Evolutionary conservation across 306 rosid species (phyloP).

Genomic region (Rubus idaeus): DNA sequence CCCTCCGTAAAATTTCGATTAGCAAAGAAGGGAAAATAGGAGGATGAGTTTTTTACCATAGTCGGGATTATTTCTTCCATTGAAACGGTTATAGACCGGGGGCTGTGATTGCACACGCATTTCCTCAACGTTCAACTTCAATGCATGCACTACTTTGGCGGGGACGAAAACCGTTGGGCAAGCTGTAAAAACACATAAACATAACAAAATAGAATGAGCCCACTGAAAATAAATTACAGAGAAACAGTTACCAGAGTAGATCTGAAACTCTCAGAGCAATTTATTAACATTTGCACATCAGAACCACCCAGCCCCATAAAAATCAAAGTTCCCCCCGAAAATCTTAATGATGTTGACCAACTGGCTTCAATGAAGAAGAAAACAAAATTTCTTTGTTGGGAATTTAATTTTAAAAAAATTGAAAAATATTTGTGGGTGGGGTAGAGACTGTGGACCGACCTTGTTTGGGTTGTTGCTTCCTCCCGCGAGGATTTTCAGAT

Average conservation of each 20-base stretch:
- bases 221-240: background rate
- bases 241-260: conserved; percentile 22
- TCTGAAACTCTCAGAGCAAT: background rate
- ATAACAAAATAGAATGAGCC: background rate
- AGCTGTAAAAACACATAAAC: conserved; percentile 25
- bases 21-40: background rate
- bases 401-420: background rate
- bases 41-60: conserved; percentile 34
- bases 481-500: conserved; percentile 25
- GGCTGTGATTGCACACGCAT: conserved; percentile 30
- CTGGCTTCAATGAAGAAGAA: background rate
- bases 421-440: background rate
- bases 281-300: background rate
- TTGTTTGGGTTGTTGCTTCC: conserved; percentile 31
- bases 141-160: conserved; percentile 62
- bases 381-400: background rate
- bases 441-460: conserved; percentile 31
- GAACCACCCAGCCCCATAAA: background rate
- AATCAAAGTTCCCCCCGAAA: background rate
- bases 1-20: too few relatives aligned
- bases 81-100: conserved; percentile 34
- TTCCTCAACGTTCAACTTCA: conserved; percentile 49
- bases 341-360: conserved; percentile 6
- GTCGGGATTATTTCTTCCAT: conserved; percentile 27
- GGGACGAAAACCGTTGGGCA: conserved; percentile 61